These are phyloP conservation scores for Verticillium alfalfae DNA, from an alignment of 2,329 filamentous ascomycete species.

Conservation along the genomic window DNA sequence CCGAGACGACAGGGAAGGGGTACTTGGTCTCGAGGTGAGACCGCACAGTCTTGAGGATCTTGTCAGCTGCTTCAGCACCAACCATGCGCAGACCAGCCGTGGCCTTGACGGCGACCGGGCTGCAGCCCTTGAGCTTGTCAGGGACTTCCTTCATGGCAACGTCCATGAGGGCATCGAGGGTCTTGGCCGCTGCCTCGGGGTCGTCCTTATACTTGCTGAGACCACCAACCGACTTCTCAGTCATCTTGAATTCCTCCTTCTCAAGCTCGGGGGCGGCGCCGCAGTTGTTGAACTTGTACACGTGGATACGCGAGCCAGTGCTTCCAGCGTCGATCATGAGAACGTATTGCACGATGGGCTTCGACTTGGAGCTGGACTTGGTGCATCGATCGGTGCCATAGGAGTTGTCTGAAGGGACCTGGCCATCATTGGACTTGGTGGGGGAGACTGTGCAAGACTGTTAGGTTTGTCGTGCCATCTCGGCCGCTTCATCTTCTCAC, in stretches of 20 bases:
- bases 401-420: slow-evolving; percentile 53
- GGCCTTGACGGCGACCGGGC: slow-evolving; percentile 94
- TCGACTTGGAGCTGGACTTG: slow-evolving; percentile 77
- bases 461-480: slow-evolving; percentile 11
- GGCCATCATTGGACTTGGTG: slow-evolving; percentile 31
- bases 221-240: slow-evolving; percentile 75
- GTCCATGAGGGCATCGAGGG: slow-evolving; percentile 81
- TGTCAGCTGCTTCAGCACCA: slow-evolving; percentile 72
- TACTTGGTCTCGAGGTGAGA: slow-evolving; percentile 79
- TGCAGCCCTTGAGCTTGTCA: slow-evolving; percentile 84
- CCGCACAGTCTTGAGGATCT: slow-evolving; percentile 82
- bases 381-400: slow-evolving; percentile 71
- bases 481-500: slow-evolving; percentile 21
- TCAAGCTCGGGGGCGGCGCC: slow-evolving; percentile 92
- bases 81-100: slow-evolving; percentile 90
- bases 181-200: slow-evolving; percentile 81
- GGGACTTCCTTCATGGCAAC: slow-evolving; percentile 81
- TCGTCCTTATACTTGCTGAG: slow-evolving; percentile 85
- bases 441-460: slow-evolving; percentile 13
- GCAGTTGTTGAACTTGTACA: slow-evolving; percentile 99
- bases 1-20: slow-evolving; percentile 88
- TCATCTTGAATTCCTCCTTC: slow-evolving; percentile 89
- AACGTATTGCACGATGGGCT: slow-evolving; percentile 94
- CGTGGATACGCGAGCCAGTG: slow-evolving; percentile 95
- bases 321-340: slow-evolving; percentile 98